Conservation (phyloP, 2,329 filamentous ascomycete species). For the Trichoderma sp. region DNA sequence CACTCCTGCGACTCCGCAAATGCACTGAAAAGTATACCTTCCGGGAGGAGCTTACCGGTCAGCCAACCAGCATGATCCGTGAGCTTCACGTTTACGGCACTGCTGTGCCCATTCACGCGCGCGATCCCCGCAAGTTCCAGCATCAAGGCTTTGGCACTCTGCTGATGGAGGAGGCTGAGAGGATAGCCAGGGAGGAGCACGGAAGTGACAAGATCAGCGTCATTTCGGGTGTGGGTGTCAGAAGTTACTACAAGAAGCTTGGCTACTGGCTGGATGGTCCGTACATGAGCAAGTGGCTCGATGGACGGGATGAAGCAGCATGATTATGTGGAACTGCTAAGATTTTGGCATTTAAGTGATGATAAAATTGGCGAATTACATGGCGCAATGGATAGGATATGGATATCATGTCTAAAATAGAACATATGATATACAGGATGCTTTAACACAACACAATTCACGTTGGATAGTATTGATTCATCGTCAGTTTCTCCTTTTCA, state of each 20-base stretch:
- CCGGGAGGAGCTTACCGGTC: slow-evolving; percentile 78
- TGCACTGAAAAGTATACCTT: slow-evolving; percentile 92
- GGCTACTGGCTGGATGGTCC: slow-evolving; percentile 94
- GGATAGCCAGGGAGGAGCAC: slow-evolving; percentile 92
- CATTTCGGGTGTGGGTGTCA: slow-evolving; percentile 95
- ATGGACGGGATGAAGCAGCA: slow-evolving; percentile 42
- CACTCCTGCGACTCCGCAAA: slow-evolving; percentile 82
- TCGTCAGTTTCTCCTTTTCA: background rate
- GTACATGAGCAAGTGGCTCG: slow-evolving; percentile 71
- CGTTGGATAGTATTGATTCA: background rate
- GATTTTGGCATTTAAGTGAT: background rate
- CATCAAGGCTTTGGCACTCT: slow-evolving; percentile 96
- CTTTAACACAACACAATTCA: background rate
- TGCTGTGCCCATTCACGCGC: slow-evolving; percentile 93
- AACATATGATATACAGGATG: background rate
- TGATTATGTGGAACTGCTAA: background rate
- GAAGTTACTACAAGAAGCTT: slow-evolving; percentile 91
- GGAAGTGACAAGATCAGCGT: slow-evolving; percentile 93
- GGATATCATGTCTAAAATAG: background rate
- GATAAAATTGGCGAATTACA: background rate
- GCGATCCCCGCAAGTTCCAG: slow-evolving; percentile 96
- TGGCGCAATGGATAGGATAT: slow-evolving; percentile 7
- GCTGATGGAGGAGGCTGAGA: slow-evolving; percentile 96
- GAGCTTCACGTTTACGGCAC: slow-evolving; percentile 97
- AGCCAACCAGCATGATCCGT: slow-evolving; percentile 88